Percentiles rank a stretch among this genome's conserved stretches.
These are phyloP conservation scores for Scedosporium minutisporum DNA, from an alignment of 2,329 filamentous ascomycete species.

Conservation along the genomic window DNA sequence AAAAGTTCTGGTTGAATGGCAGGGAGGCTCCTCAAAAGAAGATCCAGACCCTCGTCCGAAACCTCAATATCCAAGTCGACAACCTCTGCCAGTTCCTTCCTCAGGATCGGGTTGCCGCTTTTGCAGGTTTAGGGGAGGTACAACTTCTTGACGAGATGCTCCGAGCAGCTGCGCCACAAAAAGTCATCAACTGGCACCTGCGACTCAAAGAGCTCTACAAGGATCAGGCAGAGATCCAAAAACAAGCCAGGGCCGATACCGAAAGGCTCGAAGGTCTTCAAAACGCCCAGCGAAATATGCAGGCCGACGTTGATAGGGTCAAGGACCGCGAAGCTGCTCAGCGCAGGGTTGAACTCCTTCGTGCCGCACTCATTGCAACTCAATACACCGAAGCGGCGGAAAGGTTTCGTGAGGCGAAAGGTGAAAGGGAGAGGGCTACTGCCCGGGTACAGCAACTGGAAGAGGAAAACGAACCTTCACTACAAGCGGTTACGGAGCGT, in stretches of 20 bases:
- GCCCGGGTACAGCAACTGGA: constrained; percentile 51
- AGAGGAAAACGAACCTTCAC: constrained; percentile 50
- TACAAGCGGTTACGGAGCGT: constrained; percentile 61
- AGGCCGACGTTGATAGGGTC: constrained; percentile 74
- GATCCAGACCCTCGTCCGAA: constrained; percentile 57
- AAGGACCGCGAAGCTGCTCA: constrained; percentile 64
- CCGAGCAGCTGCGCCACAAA: constrained; percentile 70
- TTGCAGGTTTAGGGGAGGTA: constrained; percentile 72
- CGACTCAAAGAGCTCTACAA: constrained; percentile 61
- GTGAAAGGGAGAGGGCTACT: constrained; percentile 42
- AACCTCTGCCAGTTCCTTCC: constrained; percentile 96
- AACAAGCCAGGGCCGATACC: constrained; percentile 47
- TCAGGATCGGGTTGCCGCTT: constrained; percentile 91
- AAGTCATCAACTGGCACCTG: constrained; percentile 73
- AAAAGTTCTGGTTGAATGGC: constrained; percentile 69
- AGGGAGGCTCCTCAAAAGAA: constrained; percentile 50
- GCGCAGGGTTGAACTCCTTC: constrained; percentile 53
- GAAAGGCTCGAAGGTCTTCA: constrained; percentile 60
- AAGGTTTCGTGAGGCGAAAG: constrained; percentile 32
- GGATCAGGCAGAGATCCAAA: constrained; percentile 41
- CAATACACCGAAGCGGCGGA: constrained; percentile 46
- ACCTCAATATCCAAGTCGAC: constrained; percentile 86
- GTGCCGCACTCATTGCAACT: constrained; percentile 55
- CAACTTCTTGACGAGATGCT: constrained; percentile 80
- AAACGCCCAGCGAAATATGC: constrained; percentile 55